Conservation (phyloP, 129 eudicot species). For the Smallanthus sonchifolius region DNA sequence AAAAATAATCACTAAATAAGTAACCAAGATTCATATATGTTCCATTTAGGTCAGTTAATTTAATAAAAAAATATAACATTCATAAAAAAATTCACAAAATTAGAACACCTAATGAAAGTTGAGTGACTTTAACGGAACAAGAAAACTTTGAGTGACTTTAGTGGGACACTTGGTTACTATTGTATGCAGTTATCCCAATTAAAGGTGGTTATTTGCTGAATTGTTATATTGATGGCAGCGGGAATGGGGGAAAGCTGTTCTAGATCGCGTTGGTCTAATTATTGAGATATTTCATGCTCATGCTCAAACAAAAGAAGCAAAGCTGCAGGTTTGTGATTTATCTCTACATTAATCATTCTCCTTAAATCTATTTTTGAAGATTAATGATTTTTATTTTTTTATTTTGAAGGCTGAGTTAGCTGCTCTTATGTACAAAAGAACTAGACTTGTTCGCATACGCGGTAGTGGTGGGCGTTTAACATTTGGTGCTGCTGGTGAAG, state of each 20-base stretch:
- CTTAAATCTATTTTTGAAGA: constrained; percentile 1
- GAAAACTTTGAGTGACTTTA: too few species aligned
- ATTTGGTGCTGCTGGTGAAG: constrained; percentile 78
- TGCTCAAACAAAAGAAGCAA: constrained; percentile 98
- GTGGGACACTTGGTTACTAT: too few species aligned
- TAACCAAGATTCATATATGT: too few species aligned
- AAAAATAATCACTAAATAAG: too few species aligned
- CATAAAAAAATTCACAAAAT: too few species aligned
- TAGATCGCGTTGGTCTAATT: constrained; percentile 96
- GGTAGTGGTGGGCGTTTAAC: constrained; percentile 74
- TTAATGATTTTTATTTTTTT: neutral
- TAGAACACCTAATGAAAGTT: too few species aligned
- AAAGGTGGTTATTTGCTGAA: neutral
- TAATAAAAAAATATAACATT: too few species aligned
- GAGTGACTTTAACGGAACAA: too few species aligned
- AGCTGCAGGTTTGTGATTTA: constrained; percentile 59
- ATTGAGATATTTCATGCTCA: constrained; percentile 96
- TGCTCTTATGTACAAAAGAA: constrained; percentile 91
- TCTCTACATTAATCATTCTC: neutral
- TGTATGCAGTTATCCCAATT: neutral
- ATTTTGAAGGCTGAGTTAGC: constrained; percentile 85
- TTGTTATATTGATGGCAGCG: constrained; percentile 42
- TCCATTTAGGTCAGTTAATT: too few species aligned
- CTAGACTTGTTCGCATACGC: constrained; percentile 92
- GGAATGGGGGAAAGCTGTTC: constrained; percentile 80